Percentiles rank a stretch among this genome's conserved stretches.
phyloP scores from a whole-genome alignment of 2,329 filamentous ascomycete genomes.

The Fusarium temperatum region DNA sequence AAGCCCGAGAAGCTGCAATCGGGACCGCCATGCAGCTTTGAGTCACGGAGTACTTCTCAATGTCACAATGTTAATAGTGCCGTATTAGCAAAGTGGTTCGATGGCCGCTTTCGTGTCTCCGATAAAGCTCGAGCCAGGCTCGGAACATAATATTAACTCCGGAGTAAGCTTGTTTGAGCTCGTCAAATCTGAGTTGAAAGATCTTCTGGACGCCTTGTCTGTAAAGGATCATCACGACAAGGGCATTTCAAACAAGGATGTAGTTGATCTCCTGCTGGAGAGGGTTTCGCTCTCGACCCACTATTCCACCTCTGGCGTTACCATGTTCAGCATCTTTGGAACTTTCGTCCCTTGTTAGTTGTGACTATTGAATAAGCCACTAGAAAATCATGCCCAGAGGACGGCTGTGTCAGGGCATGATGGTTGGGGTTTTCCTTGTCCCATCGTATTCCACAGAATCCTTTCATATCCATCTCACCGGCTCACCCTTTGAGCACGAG shows the following conservation, averaged over 20 bases:
- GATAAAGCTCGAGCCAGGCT: constrained; percentile 7
- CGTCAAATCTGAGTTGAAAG: neutral
- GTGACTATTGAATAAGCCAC: neutral
- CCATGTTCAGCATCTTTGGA: neutral
- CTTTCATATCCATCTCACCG: neutral
- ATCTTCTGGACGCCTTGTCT: neutral
- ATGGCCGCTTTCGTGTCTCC: neutral
- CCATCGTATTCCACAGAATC: constrained; percentile 4
- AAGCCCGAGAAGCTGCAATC: constrained; percentile 64
- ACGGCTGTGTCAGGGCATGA: neutral
- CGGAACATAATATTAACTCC: neutral
- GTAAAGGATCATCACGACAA: neutral
- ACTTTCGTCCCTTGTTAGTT: neutral
- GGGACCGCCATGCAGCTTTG: constrained; percentile 65
- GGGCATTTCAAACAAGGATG: neutral
- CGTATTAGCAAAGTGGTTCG: constrained; percentile 4
- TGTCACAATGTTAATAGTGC: neutral
- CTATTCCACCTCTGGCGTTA: neutral
- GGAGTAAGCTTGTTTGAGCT: neutral
- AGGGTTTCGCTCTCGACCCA: neutral
- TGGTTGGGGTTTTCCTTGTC: neutral
- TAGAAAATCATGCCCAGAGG: neutral
- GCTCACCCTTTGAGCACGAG: neutral
- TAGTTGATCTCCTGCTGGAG: neutral
- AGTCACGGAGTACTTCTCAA: neutral